These are phyloP conservation scores for Vitrella brassicaformis DNA, from an alignment of 73 alveolate genomes.

Conservation along the genomic window DNA sequence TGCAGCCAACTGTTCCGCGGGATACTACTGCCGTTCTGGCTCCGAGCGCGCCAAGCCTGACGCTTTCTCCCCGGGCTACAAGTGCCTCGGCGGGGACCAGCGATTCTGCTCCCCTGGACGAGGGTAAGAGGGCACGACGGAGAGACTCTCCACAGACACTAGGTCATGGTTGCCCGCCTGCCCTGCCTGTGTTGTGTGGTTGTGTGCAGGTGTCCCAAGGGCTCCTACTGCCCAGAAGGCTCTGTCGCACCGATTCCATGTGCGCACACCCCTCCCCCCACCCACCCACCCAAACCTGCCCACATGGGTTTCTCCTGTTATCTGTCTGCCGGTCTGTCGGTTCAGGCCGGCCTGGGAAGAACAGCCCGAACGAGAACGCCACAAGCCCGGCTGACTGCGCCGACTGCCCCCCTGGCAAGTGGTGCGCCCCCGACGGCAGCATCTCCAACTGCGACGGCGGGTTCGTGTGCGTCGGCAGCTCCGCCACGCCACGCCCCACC, in stretches of 20 bases:
- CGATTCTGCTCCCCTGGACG: too few species aligned
- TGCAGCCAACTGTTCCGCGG: conserved; percentile 38
- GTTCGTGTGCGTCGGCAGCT: background rate
- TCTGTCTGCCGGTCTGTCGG: conserved; percentile 8
- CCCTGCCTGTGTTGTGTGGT: conserved; percentile 10
- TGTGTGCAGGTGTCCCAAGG: conserved; percentile 41
- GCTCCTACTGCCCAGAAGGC: conserved; percentile 39
- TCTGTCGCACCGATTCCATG: conserved; percentile 21
- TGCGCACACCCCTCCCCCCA: too few species aligned
- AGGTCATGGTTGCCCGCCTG: too few species aligned
- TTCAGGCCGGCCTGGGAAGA: conserved; percentile 35
- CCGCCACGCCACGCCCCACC: too few species aligned
- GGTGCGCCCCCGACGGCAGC: conserved; percentile 11
- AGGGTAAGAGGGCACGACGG: too few species aligned
- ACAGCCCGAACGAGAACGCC: conserved; percentile 5
- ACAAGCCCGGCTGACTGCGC: conserved; percentile 11
- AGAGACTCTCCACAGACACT: too few species aligned
- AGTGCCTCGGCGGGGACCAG: conserved; percentile 69
- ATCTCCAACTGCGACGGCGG: background rate
- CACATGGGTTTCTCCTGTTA: too few species aligned
- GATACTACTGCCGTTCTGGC: conserved; percentile 45
- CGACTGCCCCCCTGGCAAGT: conserved; percentile 21
- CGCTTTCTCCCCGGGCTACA: conserved; percentile 33
- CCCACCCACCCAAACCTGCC: too few species aligned
- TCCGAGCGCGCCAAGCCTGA: conserved; percentile 40